A percentile compares a stretch with the other conserved stretches of the same genome.
Evolutionary conservation across 1,284 basidiomycete species (phyloP).

Genomic region (Apiotrichum domesticum): DNA sequence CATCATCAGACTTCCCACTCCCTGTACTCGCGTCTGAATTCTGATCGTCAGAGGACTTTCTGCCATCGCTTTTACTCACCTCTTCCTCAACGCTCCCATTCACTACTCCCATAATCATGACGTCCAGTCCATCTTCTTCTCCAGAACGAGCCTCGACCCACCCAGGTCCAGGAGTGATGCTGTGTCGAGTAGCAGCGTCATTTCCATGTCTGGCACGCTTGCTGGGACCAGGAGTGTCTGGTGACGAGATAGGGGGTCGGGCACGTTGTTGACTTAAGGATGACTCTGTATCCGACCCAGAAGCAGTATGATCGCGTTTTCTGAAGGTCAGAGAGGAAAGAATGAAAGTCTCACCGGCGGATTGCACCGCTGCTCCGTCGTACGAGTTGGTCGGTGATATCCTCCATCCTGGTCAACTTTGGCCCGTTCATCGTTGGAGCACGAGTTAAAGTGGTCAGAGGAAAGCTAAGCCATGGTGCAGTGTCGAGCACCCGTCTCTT

Average conservation of each 20-base stretch:
- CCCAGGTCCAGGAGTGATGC: slow-evolving; percentile 21
- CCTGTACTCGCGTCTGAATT: neutral
- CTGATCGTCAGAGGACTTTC: neutral
- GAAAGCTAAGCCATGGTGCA: slow-evolving; percentile 27
- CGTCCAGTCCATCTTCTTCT: slow-evolving; percentile 33
- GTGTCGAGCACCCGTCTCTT: slow-evolving; percentile 25
- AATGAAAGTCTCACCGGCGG: slow-evolving; percentile 14
- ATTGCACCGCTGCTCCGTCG: slow-evolving; percentile 18
- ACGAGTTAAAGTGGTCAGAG: slow-evolving; percentile 19
- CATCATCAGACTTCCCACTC: neutral
- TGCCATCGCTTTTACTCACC: neutral
- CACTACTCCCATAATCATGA: slow-evolving; percentile 32
- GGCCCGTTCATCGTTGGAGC: neutral
- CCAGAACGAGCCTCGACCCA: slow-evolving; percentile 21
- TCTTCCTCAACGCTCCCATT: slow-evolving; percentile 20
- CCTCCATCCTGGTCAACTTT: slow-evolving; percentile 14
- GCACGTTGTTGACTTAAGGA: slow-evolving; percentile 5
- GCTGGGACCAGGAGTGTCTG: neutral
- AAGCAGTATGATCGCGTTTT: slow-evolving; percentile 17
- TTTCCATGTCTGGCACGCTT: neutral
- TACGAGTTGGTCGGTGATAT: slow-evolving; percentile 25
- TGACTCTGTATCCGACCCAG: slow-evolving; percentile 37
- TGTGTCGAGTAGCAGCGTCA: slow-evolving; percentile 24
- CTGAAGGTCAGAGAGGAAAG: slow-evolving; percentile 5
- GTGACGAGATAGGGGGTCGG: neutral